Evolutionary conservation across 305 asterid species (phyloP).

Genomic region (Fraxinus platypoda): DNA sequence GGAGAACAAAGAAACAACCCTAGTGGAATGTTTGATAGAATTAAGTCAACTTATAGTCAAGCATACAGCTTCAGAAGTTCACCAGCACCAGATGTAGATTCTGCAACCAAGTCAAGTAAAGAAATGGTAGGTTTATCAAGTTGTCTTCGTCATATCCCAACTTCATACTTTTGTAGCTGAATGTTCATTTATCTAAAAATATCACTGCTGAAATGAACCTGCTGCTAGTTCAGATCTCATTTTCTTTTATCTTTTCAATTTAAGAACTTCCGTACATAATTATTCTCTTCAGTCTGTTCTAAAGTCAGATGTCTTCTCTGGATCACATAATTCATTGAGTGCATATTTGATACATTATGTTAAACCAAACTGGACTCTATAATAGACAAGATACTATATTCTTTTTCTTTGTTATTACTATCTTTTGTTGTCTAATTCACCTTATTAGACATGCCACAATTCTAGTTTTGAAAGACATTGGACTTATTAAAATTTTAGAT

Average conservation of each 20-base stretch:
- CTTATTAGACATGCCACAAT: background rate
- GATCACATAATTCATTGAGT: background rate
- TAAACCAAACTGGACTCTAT: background rate
- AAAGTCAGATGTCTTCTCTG: background rate
- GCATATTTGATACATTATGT: background rate
- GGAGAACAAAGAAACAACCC: conserved; percentile 45
- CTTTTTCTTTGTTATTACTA: background rate
- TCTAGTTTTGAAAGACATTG: background rate
- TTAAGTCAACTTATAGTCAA: conserved; percentile 77
- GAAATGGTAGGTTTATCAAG: conserved; percentile 39
- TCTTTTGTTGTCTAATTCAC: background rate
- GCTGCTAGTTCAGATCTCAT: background rate
- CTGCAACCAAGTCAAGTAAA: conserved; percentile 41
- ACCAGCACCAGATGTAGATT: conserved; percentile 45
- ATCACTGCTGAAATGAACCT: background rate
- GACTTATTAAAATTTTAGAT: background rate
- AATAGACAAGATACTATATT: background rate
- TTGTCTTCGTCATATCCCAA: conserved; percentile 14
- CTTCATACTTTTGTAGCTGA: conserved; percentile 1
- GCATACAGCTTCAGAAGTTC: conserved; percentile 61
- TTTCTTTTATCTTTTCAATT: background rate
- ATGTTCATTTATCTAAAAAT: background rate
- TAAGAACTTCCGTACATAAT: background rate
- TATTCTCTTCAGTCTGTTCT: background rate
- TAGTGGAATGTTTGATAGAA: conserved; percentile 64